Conservation (phyloP, 2,329 filamentous ascomycete species). For the Colletotrichum scovillei region DNA sequence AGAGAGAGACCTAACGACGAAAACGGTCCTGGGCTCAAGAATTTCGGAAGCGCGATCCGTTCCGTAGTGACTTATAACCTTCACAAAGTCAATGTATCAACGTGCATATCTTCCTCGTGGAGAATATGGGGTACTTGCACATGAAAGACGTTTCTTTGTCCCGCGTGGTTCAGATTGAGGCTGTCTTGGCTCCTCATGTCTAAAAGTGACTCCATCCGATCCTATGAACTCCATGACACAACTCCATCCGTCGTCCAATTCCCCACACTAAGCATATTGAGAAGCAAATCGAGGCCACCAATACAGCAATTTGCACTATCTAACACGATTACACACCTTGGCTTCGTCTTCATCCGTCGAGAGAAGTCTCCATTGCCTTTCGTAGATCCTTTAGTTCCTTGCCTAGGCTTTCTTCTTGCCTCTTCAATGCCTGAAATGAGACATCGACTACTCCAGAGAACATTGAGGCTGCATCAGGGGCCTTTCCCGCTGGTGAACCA, state of each 20-base stretch:
- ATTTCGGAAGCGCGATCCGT: constrained; percentile 19
- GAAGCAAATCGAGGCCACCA: background rate
- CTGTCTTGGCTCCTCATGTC: constrained; percentile 13
- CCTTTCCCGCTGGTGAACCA: constrained; percentile 15
- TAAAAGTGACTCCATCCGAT: constrained; percentile 9
- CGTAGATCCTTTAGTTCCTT: constrained; percentile 47
- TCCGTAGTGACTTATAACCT: constrained; percentile 6
- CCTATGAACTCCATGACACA: background rate
- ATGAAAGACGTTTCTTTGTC: constrained; percentile 35
- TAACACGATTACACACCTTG: constrained; percentile 5
- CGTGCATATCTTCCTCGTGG: constrained; percentile 27
- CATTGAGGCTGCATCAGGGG: constrained; percentile 41
- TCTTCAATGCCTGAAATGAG: constrained; percentile 42
- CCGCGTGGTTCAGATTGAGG: constrained; percentile 20
- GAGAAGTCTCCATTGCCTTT: constrained; percentile 46
- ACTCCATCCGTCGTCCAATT: background rate
- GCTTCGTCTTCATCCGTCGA: constrained; percentile 39
- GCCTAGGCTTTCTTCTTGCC: constrained; percentile 47
- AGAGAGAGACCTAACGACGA: constrained; percentile 12
- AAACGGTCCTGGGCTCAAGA: constrained; percentile 15
- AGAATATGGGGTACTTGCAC: constrained; percentile 27
- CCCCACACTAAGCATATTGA: constrained; percentile 2
- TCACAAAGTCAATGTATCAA: constrained; percentile 13
- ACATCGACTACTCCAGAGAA: constrained; percentile 46
- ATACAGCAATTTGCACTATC: constrained; percentile 10